Evolutionary conservation across 2,329 filamentous ascomycete genomes (phyloP), one percentile per base, ranked within the genome.

Genomic region (Stachybotrys chartarum): DNA sequence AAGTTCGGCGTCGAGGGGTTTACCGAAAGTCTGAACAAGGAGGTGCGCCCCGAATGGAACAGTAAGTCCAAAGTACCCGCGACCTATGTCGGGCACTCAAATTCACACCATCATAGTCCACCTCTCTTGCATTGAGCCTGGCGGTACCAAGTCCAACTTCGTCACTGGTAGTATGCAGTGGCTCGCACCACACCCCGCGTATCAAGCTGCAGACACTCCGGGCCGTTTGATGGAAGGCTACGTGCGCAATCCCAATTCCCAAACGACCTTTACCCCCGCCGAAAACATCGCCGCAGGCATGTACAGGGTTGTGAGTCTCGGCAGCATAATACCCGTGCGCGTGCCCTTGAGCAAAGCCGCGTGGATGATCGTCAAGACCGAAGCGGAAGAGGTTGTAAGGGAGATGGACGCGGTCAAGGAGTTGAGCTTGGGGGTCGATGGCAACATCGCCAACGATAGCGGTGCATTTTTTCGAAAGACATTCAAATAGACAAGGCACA

Each of bases 401-500:
- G 50, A 52, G 50, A 16, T 52, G 31, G 50, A 52, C 14, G 50
- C 18, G 14, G 32, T 52, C 30, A 52, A 30, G 32, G 50, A 42
- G 30, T 14, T 52, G 16, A 42, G 50, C 17, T 6, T n/a, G 7
- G 7, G 14, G 14, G 45, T 47, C 7, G 45, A 47, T 16, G n/a
- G 30, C 42, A 31, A 17, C 47, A 51, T 18, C 18, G 31, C 49
- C 42, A 31, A 31, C 14, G 44, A 39, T 18, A 17, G 14, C n/a
- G 17, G 18, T 30, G 44, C 32, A 18, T 14, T 47, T 6, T n/a
- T n/a, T 7, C 16, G 32, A 17, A 55, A 49, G 18, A 58, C 58
- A 8, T 83, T 96, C 35, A 39, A 39, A 12, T 39, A 39, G 35
- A n/a, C n/a, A n/a, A n/a, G n/a, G n/a, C n/a, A n/a, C n/a, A n/a